phyloP scores from a whole-genome alignment of 345 rosid species.

The Sisymbrium altissimum region DNA sequence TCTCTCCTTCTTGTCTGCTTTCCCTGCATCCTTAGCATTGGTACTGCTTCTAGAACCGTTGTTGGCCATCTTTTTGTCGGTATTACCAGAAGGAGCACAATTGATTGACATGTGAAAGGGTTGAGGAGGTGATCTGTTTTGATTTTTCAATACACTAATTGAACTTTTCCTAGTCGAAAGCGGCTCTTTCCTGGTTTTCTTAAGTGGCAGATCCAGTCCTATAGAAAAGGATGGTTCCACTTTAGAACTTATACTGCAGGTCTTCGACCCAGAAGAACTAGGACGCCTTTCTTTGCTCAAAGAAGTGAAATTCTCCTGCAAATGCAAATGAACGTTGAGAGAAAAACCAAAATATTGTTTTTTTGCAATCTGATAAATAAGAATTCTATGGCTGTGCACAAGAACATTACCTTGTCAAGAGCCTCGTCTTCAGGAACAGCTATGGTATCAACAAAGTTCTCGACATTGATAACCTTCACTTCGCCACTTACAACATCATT shows the following conservation, averaged over 20 bases:
- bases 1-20: slow-evolving; percentile 36
- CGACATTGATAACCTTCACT: slow-evolving; percentile 18
- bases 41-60: not conserved
- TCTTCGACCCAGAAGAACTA: slow-evolving; percentile 28
- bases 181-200: slow-evolving; percentile 16
- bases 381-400: not conserved
- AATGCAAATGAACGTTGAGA: slow-evolving; percentile 28
- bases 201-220: slow-evolving; percentile 4
- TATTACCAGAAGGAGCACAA: slow-evolving; percentile 4
- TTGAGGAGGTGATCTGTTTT: slow-evolving; percentile 15
- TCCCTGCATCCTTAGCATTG: slow-evolving; percentile 4
- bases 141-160: not conserved
- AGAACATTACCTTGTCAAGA: slow-evolving; percentile 36
- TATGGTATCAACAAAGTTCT: slow-evolving; percentile 22
- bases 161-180: slow-evolving; percentile 13
- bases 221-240: not conserved
- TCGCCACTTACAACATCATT: slow-evolving; percentile 17
- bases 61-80: not conserved
- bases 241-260: slow-evolving; percentile 1
- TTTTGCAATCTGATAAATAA: not conserved
- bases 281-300: slow-evolving; percentile 40
- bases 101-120: not conserved
- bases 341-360: not conserved
- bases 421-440: slow-evolving; percentile 26
- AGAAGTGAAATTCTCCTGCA: slow-evolving; percentile 31